Percentiles rank a stretch among this genome's conserved stretches.
Conservation (phyloP, 208 protist species). For the Angomonas ambiguus region DNA sequence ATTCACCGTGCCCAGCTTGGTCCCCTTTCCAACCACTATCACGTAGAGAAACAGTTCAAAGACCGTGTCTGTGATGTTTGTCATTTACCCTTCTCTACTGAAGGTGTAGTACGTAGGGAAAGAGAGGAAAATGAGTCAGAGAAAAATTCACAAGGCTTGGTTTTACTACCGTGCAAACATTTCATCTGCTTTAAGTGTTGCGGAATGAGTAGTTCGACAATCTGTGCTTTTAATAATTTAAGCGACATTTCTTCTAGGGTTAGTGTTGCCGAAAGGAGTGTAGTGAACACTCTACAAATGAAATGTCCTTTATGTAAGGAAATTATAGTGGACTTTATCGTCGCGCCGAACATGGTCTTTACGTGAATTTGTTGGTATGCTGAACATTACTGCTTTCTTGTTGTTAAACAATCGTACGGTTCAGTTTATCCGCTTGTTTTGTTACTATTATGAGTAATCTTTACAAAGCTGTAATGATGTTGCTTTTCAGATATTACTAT, state of each 20-base stretch:
- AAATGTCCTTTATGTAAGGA: not conserved
- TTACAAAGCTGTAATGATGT: too few relatives aligned
- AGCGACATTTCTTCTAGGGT: not conserved
- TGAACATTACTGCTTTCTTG: too few relatives aligned
- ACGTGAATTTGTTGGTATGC: constrained; percentile 66
- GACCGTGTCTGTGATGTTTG: not conserved
- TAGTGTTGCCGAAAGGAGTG: not conserved
- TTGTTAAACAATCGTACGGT: too few relatives aligned
- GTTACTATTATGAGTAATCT: too few relatives aligned
- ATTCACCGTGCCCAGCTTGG: not conserved
- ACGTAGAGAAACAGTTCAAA: not conserved
- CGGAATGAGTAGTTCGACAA: not conserved
- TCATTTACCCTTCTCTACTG: not conserved
- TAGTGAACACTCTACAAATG: not conserved
- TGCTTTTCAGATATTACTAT: too few relatives aligned
- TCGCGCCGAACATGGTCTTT: constrained; percentile 36
- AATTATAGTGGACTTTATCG: not conserved
- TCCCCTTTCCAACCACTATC: not conserved
- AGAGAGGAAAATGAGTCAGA: not conserved
- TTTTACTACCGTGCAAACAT: not conserved
- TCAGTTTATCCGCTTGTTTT: too few relatives aligned
- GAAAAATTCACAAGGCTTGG: not conserved
- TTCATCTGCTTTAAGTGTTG: not conserved
- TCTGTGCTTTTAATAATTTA: not conserved
- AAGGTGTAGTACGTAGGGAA: not conserved